These are phyloP conservation scores for Musa beccarii DNA, from an alignment of 176 grass and related monocot species.

Conservation along the genomic window DNA sequence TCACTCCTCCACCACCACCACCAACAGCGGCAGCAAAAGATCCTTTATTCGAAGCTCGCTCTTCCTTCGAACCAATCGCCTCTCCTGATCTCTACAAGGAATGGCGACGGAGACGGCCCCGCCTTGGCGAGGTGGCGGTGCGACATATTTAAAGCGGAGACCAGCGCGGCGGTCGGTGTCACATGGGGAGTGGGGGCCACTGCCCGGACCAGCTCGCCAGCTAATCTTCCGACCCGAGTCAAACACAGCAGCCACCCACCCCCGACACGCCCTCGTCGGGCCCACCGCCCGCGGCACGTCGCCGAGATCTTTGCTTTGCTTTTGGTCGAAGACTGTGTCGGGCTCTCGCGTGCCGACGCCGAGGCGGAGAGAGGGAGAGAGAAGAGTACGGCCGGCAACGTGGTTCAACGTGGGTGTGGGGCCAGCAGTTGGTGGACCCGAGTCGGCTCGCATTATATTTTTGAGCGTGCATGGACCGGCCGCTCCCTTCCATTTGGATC, in stretches of 20 bases:
- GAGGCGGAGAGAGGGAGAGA: background rate
- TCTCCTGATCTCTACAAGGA: no score
- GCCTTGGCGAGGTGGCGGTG: background rate
- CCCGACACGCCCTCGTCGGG: background rate
- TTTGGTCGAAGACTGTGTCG: constrained; percentile 6
- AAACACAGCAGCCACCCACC: background rate
- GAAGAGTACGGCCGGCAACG: background rate
- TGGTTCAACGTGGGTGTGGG: background rate
- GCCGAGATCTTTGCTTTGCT: constrained; percentile 7
- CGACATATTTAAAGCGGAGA: background rate
- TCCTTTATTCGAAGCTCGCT: background rate
- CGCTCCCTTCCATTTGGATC: no score
- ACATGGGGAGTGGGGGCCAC: background rate
- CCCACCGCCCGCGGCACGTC: background rate
- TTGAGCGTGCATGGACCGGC: no score
- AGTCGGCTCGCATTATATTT: no score
- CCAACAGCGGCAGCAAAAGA: background rate
- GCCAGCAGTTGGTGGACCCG: no score
- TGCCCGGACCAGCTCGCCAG: background rate
- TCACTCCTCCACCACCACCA: background rate
- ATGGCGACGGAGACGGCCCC: background rate
- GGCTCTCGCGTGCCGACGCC: background rate
- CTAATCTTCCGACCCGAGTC: background rate
- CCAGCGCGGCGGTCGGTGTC: background rate
- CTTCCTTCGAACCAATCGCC: background rate